Evolutionary conservation across 2,329 filamentous ascomycete genomes (phyloP).

Genomic region (Ceratocystis huliohia): DNA sequence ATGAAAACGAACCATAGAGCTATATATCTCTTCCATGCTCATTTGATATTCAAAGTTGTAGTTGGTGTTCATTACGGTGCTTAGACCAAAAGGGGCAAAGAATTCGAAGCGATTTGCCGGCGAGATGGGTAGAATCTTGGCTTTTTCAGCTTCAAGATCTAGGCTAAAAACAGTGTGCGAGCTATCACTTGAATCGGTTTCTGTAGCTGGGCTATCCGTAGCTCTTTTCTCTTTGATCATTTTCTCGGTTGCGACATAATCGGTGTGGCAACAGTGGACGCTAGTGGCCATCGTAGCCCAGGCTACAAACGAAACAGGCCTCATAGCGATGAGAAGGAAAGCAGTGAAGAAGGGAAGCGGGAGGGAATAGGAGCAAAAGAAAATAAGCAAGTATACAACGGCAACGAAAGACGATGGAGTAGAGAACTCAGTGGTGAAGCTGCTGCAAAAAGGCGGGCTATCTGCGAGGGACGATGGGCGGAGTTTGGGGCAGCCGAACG

Average conservation of each 20-base stretch:
- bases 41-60: constrained; percentile 31
- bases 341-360: background rate
- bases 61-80: constrained; percentile 28
- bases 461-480: no score
- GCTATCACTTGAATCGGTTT: background rate
- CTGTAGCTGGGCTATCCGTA: background rate
- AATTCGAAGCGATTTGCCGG: background rate
- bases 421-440: background rate
- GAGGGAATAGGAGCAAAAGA: background rate
- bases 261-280: background rate
- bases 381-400: background rate
- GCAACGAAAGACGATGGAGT: background rate
- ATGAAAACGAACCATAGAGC: constrained; percentile 34
- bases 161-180: background rate
- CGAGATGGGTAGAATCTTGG: constrained; percentile 2
- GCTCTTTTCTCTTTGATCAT: background rate
- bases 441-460: no score
- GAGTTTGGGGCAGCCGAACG: no score
- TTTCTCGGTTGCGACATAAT: background rate
- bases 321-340: background rate
- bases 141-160: background rate
- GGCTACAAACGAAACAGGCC: background rate
- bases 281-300: background rate
- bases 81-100: constrained; percentile 27
- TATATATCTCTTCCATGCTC: constrained; percentile 34